Conservation (phyloP, 257 asterid genomes). For the Forsythia suspensa region DNA sequence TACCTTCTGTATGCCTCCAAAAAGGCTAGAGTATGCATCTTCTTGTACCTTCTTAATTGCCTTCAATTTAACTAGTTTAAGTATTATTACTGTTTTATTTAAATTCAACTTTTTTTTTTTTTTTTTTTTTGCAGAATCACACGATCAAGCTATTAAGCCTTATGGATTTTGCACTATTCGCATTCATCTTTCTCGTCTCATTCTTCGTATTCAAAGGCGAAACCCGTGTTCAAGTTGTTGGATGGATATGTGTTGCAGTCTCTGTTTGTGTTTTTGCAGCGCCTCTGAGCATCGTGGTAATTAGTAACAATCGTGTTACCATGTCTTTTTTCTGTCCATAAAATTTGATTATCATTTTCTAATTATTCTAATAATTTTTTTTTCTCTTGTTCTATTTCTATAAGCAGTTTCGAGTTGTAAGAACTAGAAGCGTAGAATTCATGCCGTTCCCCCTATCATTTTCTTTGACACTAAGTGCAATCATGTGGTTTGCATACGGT, state of each 20-base stretch:
- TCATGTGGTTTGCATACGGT: slow-evolving; percentile 74
- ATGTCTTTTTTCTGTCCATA: neutral
- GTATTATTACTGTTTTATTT: neutral
- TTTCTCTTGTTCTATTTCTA: neutral
- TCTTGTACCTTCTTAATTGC: neutral
- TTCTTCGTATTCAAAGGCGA: slow-evolving; percentile 19
- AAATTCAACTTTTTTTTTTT: neutral
- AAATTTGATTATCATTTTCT: neutral
- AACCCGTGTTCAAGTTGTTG: slow-evolving; percentile 32
- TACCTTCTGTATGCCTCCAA: slow-evolving; percentile 54
- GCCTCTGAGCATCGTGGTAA: slow-evolving; percentile 47
- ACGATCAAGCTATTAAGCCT: slow-evolving; percentile 18
- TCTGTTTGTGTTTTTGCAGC: slow-evolving; percentile 43
- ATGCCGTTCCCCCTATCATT: slow-evolving; percentile 66
- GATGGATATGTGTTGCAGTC: slow-evolving; percentile 46
- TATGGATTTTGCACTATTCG: slow-evolving; percentile 32
- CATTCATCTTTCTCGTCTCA: slow-evolving; percentile 20
- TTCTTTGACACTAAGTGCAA: slow-evolving; percentile 61
- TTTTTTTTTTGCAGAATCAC: slow-evolving; percentile 37
- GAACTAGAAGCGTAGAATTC: slow-evolving; percentile 65
- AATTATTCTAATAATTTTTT: neutral
- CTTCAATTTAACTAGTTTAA: neutral
- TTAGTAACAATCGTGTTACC: neutral
- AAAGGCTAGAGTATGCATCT: slow-evolving; percentile 40
- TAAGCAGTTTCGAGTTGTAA: slow-evolving; percentile 49